Evolutionary conservation across 768 basidiomycete species (phyloP), one percentile per base, ranked within the genome.

Genomic region (Phlebiopsis flavidoalba): DNA sequence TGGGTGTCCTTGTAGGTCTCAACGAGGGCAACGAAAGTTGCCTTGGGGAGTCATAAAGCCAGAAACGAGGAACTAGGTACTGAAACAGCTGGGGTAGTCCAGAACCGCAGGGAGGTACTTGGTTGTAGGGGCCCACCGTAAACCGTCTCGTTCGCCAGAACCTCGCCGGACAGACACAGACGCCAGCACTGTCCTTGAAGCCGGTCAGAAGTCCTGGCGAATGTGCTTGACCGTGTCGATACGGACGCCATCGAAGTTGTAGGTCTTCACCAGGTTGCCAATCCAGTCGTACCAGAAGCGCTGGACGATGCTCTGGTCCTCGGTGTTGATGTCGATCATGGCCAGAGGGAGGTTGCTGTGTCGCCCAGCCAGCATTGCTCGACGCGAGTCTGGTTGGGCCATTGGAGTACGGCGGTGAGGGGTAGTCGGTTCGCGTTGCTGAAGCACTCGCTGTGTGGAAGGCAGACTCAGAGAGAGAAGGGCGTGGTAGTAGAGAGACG

Each of bases 311-410:
- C 66, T 67, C 17, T 72, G 53, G 58, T 79, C 70, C 64, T 85
- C 82, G 0, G 85, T 87, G 72, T 86, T 74, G 58, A 87, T 69
- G 62, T 87, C 85, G 3, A n/a, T n/a, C n/a, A n/a, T n/a, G 3
- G 79, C 77, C 46, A 84, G 75, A n/a, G 85, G 80, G 64, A 85
- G 73, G 31, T 66, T 71, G n/a, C n/a, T 35, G 69, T 66, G 64
- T 84, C 82, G 15, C 85, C 85, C 5, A 86, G 75, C 83, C 84
- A 87, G 72, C 85, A 84, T 56, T 80, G 74, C 68, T 86, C 79
- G 37, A 80, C 77, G 43, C 76, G 72, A 1, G 76, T 81, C 71
- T 80, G 77, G 62, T 80, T 79, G 36, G n/a, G n/a, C 54, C 54
- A 3, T 36, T 21, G 58, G 62, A 69, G 54, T 33, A 24, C 19